Conservation (phyloP, 1,284 basidiomycete genomes). For the Microbotryum scabiosae region DNA sequence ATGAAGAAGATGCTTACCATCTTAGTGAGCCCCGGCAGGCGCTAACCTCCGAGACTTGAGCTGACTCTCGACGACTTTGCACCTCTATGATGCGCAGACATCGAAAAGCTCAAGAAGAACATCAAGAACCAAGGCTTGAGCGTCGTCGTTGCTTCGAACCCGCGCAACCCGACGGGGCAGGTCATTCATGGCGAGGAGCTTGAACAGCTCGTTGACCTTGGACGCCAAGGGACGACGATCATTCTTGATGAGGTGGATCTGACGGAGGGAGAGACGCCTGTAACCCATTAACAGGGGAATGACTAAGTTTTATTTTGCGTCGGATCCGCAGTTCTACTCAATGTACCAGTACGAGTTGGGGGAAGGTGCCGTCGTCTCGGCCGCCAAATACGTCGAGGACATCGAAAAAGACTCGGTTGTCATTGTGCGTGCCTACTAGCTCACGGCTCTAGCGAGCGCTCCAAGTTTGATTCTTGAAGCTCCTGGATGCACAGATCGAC, state of each 20-base stretch:
- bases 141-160: slow-evolving; percentile 81
- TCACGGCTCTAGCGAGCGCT: too few relatives aligned
- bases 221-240: slow-evolving; percentile 62
- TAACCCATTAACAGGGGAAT: not conserved
- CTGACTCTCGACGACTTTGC: not conserved
- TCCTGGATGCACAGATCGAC: slow-evolving; percentile 67
- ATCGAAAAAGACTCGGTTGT: slow-evolving; percentile 43
- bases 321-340: slow-evolving; percentile 56
- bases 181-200: slow-evolving; percentile 58
- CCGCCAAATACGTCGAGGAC: slow-evolving; percentile 66
- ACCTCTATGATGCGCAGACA: slow-evolving; percentile 40
- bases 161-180: slow-evolving; percentile 76
- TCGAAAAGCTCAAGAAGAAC: slow-evolving; percentile 47
- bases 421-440: slow-evolving; percentile 45
- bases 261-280: not conserved
- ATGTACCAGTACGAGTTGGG: slow-evolving; percentile 81
- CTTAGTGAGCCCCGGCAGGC: slow-evolving; percentile 42
- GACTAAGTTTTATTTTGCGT: too few relatives aligned
- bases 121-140: slow-evolving; percentile 60
- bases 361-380: slow-evolving; percentile 72
- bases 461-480: not conserved
- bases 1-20: slow-evolving; percentile 51
- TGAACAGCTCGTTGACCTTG: slow-evolving; percentile 63
- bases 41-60: not conserved
- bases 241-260: slow-evolving; percentile 69